Conservation (phyloP, 2,329 filamentous ascomycete species). For the Fonsecaea pedrosoi region DNA sequence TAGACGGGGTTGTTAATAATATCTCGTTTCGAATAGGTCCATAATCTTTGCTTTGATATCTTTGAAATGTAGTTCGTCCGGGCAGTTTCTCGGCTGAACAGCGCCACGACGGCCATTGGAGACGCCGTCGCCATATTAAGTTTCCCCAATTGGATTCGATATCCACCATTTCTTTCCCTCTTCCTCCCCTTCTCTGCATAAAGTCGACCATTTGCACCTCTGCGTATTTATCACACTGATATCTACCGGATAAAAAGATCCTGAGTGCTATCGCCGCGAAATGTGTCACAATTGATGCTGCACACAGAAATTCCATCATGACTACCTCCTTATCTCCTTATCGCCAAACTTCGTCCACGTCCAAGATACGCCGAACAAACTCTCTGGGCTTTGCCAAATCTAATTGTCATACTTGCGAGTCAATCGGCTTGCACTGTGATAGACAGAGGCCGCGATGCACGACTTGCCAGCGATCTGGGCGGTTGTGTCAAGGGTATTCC, state of each 20-base stretch:
- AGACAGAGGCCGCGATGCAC: conserved; percentile 25
- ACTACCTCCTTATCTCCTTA: conserved; percentile 13
- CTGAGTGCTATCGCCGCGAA: background rate
- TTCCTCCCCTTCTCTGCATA: background rate
- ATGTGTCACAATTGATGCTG: background rate
- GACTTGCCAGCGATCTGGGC: conserved; percentile 17
- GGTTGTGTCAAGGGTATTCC: conserved; percentile 26
- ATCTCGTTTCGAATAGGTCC: background rate
- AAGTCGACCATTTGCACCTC: background rate
- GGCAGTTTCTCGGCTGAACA: background rate
- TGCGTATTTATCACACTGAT: background rate
- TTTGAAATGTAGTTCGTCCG: background rate
- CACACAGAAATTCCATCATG: conserved; percentile 6
- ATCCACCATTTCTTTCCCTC: background rate
- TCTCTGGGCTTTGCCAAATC: conserved; percentile 27
- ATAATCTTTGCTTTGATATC: background rate
- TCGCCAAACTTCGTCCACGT: background rate
- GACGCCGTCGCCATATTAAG: background rate
- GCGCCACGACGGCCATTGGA: background rate
- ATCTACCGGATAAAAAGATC: background rate
- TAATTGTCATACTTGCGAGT: conserved; percentile 22
- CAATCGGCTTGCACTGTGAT: conserved; percentile 18
- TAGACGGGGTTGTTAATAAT: too few species aligned
- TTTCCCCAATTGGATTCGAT: background rate
- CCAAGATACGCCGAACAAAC: conserved; percentile 18